phyloP scores from a whole-genome alignment of 768 basidiomycete genomes.

The Xanthoconium purpureum region DNA sequence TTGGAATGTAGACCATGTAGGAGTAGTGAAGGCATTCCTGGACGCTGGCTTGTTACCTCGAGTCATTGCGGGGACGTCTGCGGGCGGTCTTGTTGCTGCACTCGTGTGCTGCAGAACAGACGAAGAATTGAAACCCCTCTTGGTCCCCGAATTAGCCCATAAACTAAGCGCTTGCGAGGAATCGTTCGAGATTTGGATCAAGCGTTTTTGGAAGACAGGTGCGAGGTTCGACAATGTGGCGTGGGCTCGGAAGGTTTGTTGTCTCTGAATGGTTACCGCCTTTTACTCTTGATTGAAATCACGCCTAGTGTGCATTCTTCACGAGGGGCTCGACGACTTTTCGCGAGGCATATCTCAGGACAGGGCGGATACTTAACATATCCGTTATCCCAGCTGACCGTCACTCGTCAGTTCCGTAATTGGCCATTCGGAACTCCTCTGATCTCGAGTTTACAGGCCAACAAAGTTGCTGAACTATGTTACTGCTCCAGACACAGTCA shows the following conservation, averaged over 20 bases:
- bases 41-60: slow-evolving; percentile 84
- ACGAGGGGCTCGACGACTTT: slow-evolving; percentile 94
- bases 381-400: slow-evolving; percentile 89
- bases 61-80: slow-evolving; percentile 93
- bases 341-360: slow-evolving; percentile 88
- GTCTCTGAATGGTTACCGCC: background rate
- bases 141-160: slow-evolving; percentile 82
- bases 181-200: slow-evolving; percentile 62
- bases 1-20: slow-evolving; percentile 66
- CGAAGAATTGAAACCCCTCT: slow-evolving; percentile 71
- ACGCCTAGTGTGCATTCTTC: slow-evolving; percentile 73
- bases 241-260: slow-evolving; percentile 84
- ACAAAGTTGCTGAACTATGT: slow-evolving; percentile 95
- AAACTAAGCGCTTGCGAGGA: slow-evolving; percentile 84
- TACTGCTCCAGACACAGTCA: slow-evolving; percentile 89
- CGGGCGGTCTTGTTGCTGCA: slow-evolving; percentile 78
- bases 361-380: slow-evolving; percentile 90
- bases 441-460: slow-evolving; percentile 48
- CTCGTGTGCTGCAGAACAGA: slow-evolving; percentile 86
- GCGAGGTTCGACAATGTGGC: slow-evolving; percentile 89
- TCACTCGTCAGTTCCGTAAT: slow-evolving; percentile 59
- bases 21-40: slow-evolving; percentile 88
- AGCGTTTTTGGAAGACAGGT: slow-evolving; percentile 78
- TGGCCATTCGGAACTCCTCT: slow-evolving; percentile 3
- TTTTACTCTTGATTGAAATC: background rate